Evolutionary conservation across 306 rosid genomes (phyloP), one percentile per base, ranked within the genome.

Genomic region (Dalbergia cultrata): DNA sequence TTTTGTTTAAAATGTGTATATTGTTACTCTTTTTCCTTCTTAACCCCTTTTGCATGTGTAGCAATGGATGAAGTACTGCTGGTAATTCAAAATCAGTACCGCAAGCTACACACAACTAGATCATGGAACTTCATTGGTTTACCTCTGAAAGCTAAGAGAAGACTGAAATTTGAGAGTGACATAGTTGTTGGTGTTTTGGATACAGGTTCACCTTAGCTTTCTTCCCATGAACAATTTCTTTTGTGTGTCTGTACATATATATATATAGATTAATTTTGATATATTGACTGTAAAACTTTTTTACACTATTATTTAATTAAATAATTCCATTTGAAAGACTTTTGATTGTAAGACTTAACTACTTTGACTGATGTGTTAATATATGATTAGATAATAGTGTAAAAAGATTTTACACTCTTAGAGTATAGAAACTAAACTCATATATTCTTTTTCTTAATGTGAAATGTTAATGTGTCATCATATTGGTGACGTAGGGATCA

Each of bases 71-170:
- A 89, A 45, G 97, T 93, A 26, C 64, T 82, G 3, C 74, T 86
- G 52, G 92, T 95, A 85, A 74, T 85, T 45, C 92, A 74, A 43
- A 95, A 90, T 75, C 77, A 2, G 56, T 90, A 93, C 53, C 91
- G 84, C 10, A 82, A 95, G 86, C 86, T 93, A 18, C 98, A 93
- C 75, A 93, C 99, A 26, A 95, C 99, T 72, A 87, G 86, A 85
- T 91, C 99, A 47, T 95, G 98, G 97, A 90, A 90, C 84, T 95
- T 93, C 88, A 75, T 91, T 44, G 98, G 98, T 6, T 87, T 95
- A 17, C 89, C 96, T 80, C 56, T 52, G 5, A 89, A 84, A 16
- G 89, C 93, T 8, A 87, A 59, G 68, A 88, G 98, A 88, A 86
- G 86, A 62, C 56, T 86, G 71, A 76, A 68, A 67, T 16, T 18